phyloP scores from a whole-genome alignment of 371 early-diverging fungal species.

The Coemansia linderi region DNA sequence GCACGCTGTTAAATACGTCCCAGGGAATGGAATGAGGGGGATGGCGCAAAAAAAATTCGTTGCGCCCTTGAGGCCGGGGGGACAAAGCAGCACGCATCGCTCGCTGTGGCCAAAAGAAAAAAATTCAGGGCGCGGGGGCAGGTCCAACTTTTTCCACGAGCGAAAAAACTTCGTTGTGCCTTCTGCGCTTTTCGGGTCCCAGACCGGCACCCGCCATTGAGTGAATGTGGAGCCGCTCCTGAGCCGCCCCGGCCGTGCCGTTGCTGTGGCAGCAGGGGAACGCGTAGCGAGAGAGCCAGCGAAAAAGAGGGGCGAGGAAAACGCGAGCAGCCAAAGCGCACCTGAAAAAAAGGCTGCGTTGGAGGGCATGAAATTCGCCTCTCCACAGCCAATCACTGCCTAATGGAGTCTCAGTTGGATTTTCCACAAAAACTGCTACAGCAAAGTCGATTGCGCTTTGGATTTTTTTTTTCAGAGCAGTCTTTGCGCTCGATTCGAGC shows the following conservation, averaged over 20 bases:
- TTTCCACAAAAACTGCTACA: constrained; percentile 15
- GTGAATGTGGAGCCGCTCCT: not conserved
- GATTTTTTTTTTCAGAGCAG: not conserved
- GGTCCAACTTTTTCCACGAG: not conserved
- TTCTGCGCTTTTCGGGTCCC: not conserved
- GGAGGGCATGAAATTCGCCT: constrained; percentile 2
- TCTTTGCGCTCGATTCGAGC: not conserved
- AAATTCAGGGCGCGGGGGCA: constrained; percentile 17
- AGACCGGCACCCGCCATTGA: not conserved
- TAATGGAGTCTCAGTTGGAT: constrained; percentile 27
- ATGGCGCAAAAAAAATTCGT: constrained; percentile 13
- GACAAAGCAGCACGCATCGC: constrained; percentile 2
- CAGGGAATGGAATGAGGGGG: constrained; percentile 9
- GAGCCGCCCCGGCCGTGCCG: not conserved
- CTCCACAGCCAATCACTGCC: constrained; percentile 40
- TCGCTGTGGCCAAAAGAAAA: not conserved
- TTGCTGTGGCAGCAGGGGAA: not conserved
- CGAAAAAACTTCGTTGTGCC: not conserved
- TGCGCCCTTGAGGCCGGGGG: not conserved
- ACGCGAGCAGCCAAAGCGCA: not conserved
- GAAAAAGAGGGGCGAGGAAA: not conserved
- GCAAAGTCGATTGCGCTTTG: constrained; percentile 3
- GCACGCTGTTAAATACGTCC: constrained; percentile 22
- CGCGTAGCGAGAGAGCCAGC: constrained; percentile 1
- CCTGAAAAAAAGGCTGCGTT: not conserved